phyloP scores from a whole-genome alignment of 768 basidiomycete genomes.

The Termitomyces sp. region DNA sequence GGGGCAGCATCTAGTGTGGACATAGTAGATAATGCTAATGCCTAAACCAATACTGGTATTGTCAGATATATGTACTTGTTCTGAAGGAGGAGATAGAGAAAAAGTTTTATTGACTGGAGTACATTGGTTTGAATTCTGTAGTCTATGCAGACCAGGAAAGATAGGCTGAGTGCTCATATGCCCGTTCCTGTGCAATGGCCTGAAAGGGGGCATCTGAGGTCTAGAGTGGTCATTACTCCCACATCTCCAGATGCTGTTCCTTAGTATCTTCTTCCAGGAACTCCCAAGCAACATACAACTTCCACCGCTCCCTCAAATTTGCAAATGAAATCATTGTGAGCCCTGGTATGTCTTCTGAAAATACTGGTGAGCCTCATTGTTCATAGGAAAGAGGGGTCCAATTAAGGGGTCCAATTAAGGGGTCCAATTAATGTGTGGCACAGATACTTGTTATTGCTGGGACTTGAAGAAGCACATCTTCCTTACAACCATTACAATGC shows the following conservation, averaged over 20 bases:
- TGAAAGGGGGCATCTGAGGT: too few relatives aligned
- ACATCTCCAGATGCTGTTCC: constrained; percentile 38
- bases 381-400: background rate
- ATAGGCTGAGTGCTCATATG: background rate
- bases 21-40: background rate
- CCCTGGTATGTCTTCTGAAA: constrained; percentile 57
- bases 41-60: background rate
- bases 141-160: constrained; percentile 11
- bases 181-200: background rate
- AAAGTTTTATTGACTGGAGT: background rate
- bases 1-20: constrained; percentile 12
- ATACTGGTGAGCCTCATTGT: constrained; percentile 39
- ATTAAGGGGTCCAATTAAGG: too few relatives aligned
- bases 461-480: constrained; percentile 58
- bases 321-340: constrained; percentile 38
- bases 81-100: background rate
- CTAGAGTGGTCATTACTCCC: constrained; percentile 54
- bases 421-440: background rate
- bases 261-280: constrained; percentile 55
- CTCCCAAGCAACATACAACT: constrained; percentile 56
- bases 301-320: constrained; percentile 34
- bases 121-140: background rate
- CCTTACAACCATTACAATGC: constrained; percentile 50
- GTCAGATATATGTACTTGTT: constrained; percentile 6
- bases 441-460: constrained; percentile 62